phyloP scores from a whole-genome alignment of 129 eudicot species.

The Escallonia rubra region DNA sequence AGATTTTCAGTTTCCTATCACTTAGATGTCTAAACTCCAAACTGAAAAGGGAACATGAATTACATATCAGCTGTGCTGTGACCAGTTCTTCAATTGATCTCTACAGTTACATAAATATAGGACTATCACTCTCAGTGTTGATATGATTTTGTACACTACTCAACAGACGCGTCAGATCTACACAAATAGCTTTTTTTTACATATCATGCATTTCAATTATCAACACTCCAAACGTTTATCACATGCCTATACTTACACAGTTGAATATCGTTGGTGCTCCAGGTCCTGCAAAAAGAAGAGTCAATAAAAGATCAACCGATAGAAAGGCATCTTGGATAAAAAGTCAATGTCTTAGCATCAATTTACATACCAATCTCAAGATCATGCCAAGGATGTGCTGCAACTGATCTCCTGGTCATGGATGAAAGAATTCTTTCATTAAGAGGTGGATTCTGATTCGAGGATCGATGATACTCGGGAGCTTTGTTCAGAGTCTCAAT shows the following conservation, averaged over 20 bases:
- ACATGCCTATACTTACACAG: slow-evolving; percentile 42
- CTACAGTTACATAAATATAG: not conserved
- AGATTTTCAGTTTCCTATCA: no score
- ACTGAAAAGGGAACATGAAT: no score
- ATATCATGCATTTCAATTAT: not conserved
- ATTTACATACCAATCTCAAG: slow-evolving; percentile 50
- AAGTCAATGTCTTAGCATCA: not conserved
- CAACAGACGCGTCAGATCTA: not conserved
- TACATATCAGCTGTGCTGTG: not conserved
- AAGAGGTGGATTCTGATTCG: slow-evolving; percentile 38
- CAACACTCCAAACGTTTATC: not conserved
- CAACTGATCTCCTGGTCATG: slow-evolving; percentile 52
- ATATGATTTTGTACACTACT: not conserved
- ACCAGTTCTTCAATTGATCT: not conserved
- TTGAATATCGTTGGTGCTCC: slow-evolving; percentile 58
- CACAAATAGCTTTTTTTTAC: not conserved
- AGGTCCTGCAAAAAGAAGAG: slow-evolving; percentile 44
- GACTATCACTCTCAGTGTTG: not conserved
- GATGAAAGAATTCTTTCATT: slow-evolving; percentile 62
- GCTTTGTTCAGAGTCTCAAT: slow-evolving; percentile 22
- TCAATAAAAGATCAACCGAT: slow-evolving; percentile 12
- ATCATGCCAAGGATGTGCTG: slow-evolving; percentile 84
- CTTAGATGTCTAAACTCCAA: no score
- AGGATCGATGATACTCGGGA: not conserved
- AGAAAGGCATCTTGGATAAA: not conserved